Percentiles rank a stretch among this genome's conserved stretches.
Conservation (phyloP, 2,329 filamentous ascomycete species). For the Epichloe uncinata region DNA sequence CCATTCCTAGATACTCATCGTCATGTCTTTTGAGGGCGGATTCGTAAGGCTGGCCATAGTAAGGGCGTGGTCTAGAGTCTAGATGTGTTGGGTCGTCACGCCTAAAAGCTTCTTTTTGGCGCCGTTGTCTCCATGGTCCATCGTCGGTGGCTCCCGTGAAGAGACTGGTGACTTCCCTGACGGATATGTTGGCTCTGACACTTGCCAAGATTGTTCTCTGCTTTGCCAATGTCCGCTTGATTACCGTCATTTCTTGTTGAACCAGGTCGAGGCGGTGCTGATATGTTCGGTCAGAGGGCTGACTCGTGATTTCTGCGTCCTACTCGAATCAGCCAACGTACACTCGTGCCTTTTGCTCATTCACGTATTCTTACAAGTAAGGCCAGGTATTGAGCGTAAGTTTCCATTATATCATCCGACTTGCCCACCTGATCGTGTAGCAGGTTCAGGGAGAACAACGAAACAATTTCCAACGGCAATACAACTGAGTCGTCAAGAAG, state of each 20-base stretch:
- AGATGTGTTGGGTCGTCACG: not conserved
- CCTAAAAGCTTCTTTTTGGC: not conserved
- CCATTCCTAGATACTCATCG: constrained; percentile 12
- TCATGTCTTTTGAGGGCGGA: constrained; percentile 1
- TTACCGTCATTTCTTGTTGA: constrained; percentile 26
- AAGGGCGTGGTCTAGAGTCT: not conserved
- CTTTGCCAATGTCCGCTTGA: constrained; percentile 21
- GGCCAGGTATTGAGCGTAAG: constrained; percentile 29
- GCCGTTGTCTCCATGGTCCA: not conserved
- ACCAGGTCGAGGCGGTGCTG: constrained; percentile 28
- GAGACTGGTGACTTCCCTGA: constrained; percentile 8
- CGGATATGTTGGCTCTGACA: constrained; percentile 13
- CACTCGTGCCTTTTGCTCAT: not conserved
- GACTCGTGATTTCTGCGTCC: constrained; percentile 3
- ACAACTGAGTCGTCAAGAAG: constrained; percentile 25
- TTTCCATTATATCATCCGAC: constrained; percentile 25
- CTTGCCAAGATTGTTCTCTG: constrained; percentile 19
- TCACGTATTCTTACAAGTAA: constrained; percentile 20
- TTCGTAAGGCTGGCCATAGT: not conserved
- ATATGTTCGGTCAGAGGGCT: constrained; percentile 25
- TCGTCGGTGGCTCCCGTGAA: constrained; percentile 8
- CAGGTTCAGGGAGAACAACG: constrained; percentile 25
- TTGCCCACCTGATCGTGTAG: constrained; percentile 25
- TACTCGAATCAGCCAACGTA: not conserved
- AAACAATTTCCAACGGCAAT: constrained; percentile 29